phyloP scores from a whole-genome alignment of 768 basidiomycete genomes.

The Hygrocybe punicea region DNA sequence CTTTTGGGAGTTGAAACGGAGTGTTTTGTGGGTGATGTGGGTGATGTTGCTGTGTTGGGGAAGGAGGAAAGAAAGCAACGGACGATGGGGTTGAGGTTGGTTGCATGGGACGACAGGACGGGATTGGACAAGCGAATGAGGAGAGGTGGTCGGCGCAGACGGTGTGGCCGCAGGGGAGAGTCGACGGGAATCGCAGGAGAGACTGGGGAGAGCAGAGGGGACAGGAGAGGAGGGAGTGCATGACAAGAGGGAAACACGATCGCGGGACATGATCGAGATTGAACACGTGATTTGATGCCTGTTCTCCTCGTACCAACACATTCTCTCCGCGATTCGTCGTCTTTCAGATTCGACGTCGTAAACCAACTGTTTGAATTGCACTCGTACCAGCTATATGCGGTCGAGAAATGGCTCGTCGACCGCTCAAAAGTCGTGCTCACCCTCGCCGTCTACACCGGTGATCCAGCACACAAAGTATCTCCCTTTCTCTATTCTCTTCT shows the following conservation, averaged over 20 bases:
- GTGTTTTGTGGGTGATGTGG: constrained; percentile 5
- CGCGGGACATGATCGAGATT: background rate
- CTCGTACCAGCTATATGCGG: constrained; percentile 81
- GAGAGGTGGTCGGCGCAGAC: constrained; percentile 60
- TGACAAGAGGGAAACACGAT: constrained; percentile 4
- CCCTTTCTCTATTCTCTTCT: constrained; percentile 12
- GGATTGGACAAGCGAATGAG: constrained; percentile 4
- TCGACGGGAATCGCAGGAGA: constrained; percentile 60
- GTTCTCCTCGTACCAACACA: background rate
- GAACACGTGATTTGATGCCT: background rate
- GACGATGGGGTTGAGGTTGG: background rate
- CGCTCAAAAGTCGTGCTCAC: constrained; percentile 56
- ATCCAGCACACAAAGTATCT: constrained; percentile 58
- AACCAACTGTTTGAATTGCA: constrained; percentile 28
- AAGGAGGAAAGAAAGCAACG: constrained; percentile 28
- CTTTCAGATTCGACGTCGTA: background rate
- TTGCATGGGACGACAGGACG: constrained; percentile 4
- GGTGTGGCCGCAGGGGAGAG: constrained; percentile 80
- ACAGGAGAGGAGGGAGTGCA: constrained; percentile 40
- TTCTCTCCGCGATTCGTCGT: background rate
- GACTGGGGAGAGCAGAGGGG: constrained; percentile 56
- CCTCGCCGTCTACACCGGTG: constrained; percentile 74
- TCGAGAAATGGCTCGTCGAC: constrained; percentile 81
- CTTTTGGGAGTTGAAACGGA: constrained; percentile 16
- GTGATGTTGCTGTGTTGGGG: constrained; percentile 12